These are phyloP conservation scores for Termitomyces sp. DNA, from an alignment of 768 basidiomycete genomes.

Conservation along the genomic window DNA sequence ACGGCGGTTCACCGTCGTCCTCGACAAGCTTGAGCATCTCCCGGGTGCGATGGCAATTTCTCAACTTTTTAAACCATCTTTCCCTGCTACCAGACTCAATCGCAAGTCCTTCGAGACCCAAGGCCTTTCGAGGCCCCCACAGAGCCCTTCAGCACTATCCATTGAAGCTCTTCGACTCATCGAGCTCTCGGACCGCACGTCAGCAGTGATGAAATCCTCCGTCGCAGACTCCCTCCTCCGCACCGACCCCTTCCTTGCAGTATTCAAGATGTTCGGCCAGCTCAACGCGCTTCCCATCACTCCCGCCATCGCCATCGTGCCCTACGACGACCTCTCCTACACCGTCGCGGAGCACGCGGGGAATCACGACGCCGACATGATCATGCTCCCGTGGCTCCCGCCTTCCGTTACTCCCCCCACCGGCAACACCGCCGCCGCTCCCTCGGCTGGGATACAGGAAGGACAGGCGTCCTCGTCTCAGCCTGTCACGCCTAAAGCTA, in stretches of 20 bases:
- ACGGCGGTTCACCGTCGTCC: constrained; percentile 71
- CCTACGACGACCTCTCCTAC: constrained; percentile 67
- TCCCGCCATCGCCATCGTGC: constrained; percentile 69
- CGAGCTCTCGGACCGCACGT: constrained; percentile 82
- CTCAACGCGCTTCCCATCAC: constrained; percentile 64
- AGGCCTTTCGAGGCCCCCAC: background rate
- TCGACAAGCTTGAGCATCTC: constrained; percentile 88
- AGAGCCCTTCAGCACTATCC: constrained; percentile 28
- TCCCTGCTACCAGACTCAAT: constrained; percentile 8
- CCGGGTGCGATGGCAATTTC: constrained; percentile 88
- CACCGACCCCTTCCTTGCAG: constrained; percentile 67
- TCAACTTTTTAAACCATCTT: constrained; percentile 63
- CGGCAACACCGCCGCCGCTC: background rate
- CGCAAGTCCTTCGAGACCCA: constrained; percentile 9
- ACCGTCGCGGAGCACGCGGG: constrained; percentile 68
- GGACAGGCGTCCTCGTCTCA: constrained; percentile 7
- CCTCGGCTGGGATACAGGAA: background rate
- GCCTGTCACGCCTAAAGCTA: constrained; percentile 12
- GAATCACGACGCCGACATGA: constrained; percentile 59
- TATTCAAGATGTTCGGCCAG: constrained; percentile 75
- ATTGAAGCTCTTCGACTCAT: constrained; percentile 82
- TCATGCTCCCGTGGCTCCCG: constrained; percentile 81
- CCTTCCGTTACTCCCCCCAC: constrained; percentile 21
- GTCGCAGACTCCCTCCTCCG: constrained; percentile 62
- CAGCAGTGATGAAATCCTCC: constrained; percentile 84